These are phyloP conservation scores for Naganishia onofrii DNA, from an alignment of 768 basidiomycete species.

Conservation along the genomic window DNA sequence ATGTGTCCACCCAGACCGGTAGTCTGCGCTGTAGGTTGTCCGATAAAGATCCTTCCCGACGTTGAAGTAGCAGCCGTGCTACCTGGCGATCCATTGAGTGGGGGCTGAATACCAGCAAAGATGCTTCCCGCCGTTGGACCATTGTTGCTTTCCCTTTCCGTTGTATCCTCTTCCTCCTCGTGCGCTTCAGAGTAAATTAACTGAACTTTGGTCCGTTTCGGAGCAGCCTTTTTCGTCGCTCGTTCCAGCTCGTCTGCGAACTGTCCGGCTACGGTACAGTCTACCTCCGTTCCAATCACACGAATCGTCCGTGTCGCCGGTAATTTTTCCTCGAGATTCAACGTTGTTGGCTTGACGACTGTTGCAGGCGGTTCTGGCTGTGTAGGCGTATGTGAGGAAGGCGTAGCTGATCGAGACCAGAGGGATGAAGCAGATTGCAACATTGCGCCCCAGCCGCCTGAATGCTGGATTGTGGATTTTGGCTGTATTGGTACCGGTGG, in stretches of 20 bases:
- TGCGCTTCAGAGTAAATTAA: constrained; percentile 64
- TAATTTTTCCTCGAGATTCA: constrained; percentile 47
- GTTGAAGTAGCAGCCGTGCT: constrained; percentile 56
- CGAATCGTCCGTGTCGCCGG: constrained; percentile 42
- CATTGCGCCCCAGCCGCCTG: constrained; percentile 44
- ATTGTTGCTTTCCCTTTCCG: constrained; percentile 68
- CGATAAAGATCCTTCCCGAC: constrained; percentile 81
- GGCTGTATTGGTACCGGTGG: constrained; percentile 38
- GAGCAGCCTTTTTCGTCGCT: constrained; percentile 93
- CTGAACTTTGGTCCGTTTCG: constrained; percentile 68
- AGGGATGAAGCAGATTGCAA: constrained; percentile 45
- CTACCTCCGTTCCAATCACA: constrained; percentile 51
- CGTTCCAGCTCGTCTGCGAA: constrained; percentile 66
- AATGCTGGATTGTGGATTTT: constrained; percentile 29
- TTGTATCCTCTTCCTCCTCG: constrained; percentile 41
- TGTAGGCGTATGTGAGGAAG: constrained; percentile 18
- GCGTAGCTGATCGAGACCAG: constrained; percentile 30
- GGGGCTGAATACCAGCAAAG: constrained; percentile 77
- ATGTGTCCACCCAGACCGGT: constrained; percentile 73
- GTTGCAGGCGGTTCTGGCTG: constrained; percentile 35
- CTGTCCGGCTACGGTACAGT: constrained; percentile 46
- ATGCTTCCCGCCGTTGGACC: constrained; percentile 69
- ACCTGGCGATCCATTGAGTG: background rate
- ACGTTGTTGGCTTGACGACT: constrained; percentile 41
- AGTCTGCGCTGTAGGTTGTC: constrained; percentile 86